Evolutionary conservation across 2,329 filamentous ascomycete genomes (phyloP).

Genomic region (Cladophialophora exuberans): DNA sequence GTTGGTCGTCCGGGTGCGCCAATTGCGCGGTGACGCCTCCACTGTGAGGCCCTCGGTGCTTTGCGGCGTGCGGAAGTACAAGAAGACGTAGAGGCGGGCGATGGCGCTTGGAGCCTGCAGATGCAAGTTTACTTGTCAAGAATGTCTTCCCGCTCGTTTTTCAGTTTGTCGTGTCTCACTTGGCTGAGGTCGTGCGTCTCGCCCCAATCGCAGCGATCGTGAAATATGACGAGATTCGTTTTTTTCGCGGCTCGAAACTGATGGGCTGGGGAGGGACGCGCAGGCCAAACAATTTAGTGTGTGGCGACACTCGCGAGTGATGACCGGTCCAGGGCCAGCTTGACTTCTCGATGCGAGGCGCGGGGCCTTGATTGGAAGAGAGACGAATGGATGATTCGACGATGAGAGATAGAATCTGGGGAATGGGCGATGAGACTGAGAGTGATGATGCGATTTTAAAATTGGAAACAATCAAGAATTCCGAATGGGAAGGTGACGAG

Average conservation of each 20-base stretch:
- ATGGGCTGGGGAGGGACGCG: constrained; percentile 1
- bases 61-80: constrained; percentile 14
- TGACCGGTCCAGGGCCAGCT: background rate
- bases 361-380: background rate
- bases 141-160: constrained; percentile 2
- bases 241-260: background rate
- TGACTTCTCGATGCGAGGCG: background rate
- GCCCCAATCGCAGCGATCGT: background rate
- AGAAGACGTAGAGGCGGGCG: constrained; percentile 10
- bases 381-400: constrained; percentile 5
- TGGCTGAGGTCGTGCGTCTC: background rate
- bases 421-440: constrained; percentile 12
- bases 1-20: constrained; percentile 21
- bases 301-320: constrained; percentile 9
- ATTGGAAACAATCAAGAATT: constrained; percentile 4
- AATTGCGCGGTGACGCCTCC: background rate
- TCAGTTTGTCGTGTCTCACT: background rate
- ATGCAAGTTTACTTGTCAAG: constrained; percentile 19
- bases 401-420: constrained; percentile 13
- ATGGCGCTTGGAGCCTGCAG: constrained; percentile 24
- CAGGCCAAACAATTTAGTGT: constrained; percentile 5
- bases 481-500: background rate
- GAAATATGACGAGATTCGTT: constrained; percentile 9
- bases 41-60: constrained; percentile 7
- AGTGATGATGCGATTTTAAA: constrained; percentile 9